A percentile compares a stretch with the other conserved stretches of the same genome.
Conservation (phyloP, 2,329 filamentous ascomycete genomes). For the Myriosclerotinia curreyana region DNA sequence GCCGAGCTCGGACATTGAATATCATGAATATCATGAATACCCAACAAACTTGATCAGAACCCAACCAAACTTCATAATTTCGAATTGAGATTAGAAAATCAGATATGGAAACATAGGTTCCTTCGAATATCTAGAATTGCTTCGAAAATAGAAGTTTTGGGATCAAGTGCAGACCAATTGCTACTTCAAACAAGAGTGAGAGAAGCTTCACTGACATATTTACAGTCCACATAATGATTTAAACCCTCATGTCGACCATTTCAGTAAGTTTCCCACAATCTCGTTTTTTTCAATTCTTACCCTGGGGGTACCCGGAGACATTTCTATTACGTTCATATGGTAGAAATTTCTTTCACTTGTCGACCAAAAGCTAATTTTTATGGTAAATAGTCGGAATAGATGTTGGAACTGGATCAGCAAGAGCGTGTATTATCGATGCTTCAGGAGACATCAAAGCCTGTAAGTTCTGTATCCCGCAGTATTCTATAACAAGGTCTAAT, state of each 20-base stretch:
- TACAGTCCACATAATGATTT: constrained; percentile 38
- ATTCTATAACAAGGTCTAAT: constrained; percentile 22
- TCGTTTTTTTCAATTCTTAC: not conserved
- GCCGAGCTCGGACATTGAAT: not conserved
- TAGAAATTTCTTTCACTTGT: not conserved
- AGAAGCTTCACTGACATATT: not conserved
- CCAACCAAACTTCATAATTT: not conserved
- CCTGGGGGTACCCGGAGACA: not conserved
- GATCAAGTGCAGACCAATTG: not conserved
- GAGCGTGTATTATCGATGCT: constrained; percentile 92
- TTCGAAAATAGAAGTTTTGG: not conserved
- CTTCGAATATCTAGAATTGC: not conserved
- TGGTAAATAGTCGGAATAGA: constrained; percentile 68
- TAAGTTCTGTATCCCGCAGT: constrained; percentile 24
- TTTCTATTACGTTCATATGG: not conserved
- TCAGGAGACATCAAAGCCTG: constrained; percentile 78
- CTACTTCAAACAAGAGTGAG: not conserved
- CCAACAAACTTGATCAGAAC: not conserved
- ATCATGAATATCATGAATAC: not conserved
- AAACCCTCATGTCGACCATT: constrained; percentile 52
- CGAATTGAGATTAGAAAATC: not conserved
- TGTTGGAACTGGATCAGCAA: constrained; percentile 91
- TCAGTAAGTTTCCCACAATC: constrained; percentile 39
- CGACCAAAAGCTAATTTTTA: constrained; percentile 6
- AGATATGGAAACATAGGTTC: not conserved